Evolutionary conservation across 352 stramenopile genomes (phyloP), one percentile per base, ranked within the genome.

Genomic region (Proteromonas lacertae): DNA sequence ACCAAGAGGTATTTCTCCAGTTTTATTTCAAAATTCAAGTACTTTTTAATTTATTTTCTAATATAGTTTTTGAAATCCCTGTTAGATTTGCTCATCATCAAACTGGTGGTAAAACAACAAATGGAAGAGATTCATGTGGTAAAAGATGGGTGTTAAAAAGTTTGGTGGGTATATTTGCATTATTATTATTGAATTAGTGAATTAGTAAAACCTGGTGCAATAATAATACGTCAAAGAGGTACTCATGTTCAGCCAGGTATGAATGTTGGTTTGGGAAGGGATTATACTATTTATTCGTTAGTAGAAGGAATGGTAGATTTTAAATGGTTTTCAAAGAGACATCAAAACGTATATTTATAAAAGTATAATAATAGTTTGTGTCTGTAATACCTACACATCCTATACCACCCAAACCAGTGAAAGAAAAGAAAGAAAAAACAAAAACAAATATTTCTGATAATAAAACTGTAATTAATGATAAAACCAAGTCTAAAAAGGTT

Each of bases 121-220:
- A 96, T 54, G 80, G 81, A 14, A 62, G 81, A 35, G 79, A 95
- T 52, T 93, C 76, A 13, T 60, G 75, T 44, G 87, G 79, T 29
- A 80, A 88, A 55, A 67, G 82, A 35, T 95, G 28, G 84, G 84
- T 39, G 65, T 96, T 45, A 96, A 96, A 56, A 79, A 91, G 37
- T 92, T 79, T 48, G 75, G 73, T 42, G 74, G 70, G 60, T 73
- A 40, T 44, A 51, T 46, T 13, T 31, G 13, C 13, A 13, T 31
- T 31, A 13, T 31, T 13, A 10, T 10, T 10, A 12, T 8, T n/a
- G 12, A 8, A n/a, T 9, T 42, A 71, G 72, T 14, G 45, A 81
- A 47, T 50, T 52, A 17, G 80, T 89, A 25, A 55, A 77, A 18
- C 51, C 75, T 29, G 82, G 82, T 43, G 86, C 83, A 44, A 95